Evolutionary conservation across 768 basidiomycete species (phyloP), one percentile per base, ranked within the genome.

Genomic region (Rhizopogon salebrosus): DNA sequence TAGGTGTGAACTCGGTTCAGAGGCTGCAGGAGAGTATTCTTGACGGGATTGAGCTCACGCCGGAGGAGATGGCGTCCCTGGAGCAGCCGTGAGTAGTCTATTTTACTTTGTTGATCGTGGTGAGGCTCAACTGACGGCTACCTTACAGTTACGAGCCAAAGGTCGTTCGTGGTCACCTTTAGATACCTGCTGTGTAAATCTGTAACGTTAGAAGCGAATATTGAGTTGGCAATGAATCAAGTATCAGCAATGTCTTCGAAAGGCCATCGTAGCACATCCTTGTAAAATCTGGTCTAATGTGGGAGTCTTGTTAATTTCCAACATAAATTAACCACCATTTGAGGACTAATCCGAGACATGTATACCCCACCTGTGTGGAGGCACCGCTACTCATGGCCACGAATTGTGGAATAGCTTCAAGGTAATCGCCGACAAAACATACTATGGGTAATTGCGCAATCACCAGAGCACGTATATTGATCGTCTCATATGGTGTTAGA

Each of bases 1-100:
- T 76, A 8, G 75, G 76, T 2, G 58, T 64, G 26, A 77, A 57
- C 57, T 68, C 66, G 11, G 54, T 73, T 39, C 31, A 58, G 41
- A 58, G 70, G 14, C 48, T 73, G 18, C 49, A 62, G 48, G 63
- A 70, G 41, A 64, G 58, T 13, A 65, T 73, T 29, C 56, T 65
- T 18, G 59, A 55, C 0, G 59, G 51, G 9, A 41, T 65, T 41
- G 55, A 39, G 27, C 54, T 72, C 43, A 64, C 63, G 1, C 54
- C 54, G 3, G 67, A 69, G 46, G 71, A 74, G n/a, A 51, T 61
- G 35, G 29, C 52, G n/a, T 60, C 60, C 58, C 64, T 72, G 26
- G 64, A 65, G 31, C 60, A 68, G 20, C 67, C 64, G 60, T 71
- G 41, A 36, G 65, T 22, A 27, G 27, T 3, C 20, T 18, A 6